Base-by-base conservation (phyloP, 305 asterid genomes). In the Lippia alba region DNA sequence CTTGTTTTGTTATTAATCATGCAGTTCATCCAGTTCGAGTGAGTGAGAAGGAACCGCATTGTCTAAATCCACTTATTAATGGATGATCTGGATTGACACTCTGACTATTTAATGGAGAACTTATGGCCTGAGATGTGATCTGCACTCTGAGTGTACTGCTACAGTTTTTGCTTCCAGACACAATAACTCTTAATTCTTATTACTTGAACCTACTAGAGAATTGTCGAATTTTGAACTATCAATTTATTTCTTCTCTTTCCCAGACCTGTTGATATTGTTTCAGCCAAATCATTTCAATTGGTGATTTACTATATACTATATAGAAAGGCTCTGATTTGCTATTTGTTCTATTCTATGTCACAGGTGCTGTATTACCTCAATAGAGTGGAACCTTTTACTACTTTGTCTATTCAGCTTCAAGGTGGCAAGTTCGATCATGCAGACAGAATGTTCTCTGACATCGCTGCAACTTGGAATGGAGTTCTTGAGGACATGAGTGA, bases 401-500 rank as follows among this genome's bases (percentile, higher is more conserved):
- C 99, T 67, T 91, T 94, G 36, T 90, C 99, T 60, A 85, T 92
- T 80, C 99, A 94, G 81, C 94, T 94, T 64, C 99, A 94, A 90
- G 99, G 99, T 65, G 99, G 97, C 77, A 92, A 87, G 75, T 94
- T 94, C 70, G 99, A 94, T 85, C 99, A 94, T 79, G 98, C 99
- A 62, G 99, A 94, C 78, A 90, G 99, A 83, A 88, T 94, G 99
- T 94, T 94, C 79, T 85, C 85, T 11, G 98, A 94, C 83, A 86
- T 94, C 77, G 81, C 83, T 85, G 96, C 96, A 53, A 92, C 99
- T 17, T 94, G 99, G 99, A 83, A 78, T 80, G 97, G 99, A 76
- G 96, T 94, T 83, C 91, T 92, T 24, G 99, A 92, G 86, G 99
- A 94, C 84, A 94, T 94, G 98, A 94, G 98, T 77, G 99, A 94